Evolutionary conservation across 139 green algal genomes (phyloP).

Genomic region (Chlamydomonas urium): DNA sequence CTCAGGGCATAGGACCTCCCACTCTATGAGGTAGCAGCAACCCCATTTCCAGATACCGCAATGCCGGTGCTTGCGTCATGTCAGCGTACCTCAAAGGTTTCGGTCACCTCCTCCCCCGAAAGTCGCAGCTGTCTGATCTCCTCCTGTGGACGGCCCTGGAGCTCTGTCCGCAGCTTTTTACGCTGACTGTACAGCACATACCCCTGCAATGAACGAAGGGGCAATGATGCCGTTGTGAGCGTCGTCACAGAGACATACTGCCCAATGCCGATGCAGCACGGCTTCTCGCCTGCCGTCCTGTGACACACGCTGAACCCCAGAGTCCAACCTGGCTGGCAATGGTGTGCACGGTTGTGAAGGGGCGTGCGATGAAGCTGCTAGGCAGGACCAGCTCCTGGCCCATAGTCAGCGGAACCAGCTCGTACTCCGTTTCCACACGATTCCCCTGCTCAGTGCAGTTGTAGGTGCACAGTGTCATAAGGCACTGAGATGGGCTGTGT

Average conservation of each 20-base stretch:
- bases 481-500: no score
- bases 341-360: conserved; percentile 68
- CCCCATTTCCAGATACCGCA: no score
- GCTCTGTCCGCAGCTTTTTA: conserved; percentile 71
- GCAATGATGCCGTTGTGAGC: no score
- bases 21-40: no score
- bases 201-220: no score
- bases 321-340: conserved; percentile 65
- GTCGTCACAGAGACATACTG: no score
- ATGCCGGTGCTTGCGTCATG: no score
- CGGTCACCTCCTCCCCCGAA: conserved; percentile 37
- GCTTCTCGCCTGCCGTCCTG: not conserved
- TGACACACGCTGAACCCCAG: not conserved
- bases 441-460: no score
- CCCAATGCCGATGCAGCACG: no score
- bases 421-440: not conserved
- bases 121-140: conserved; percentile 46
- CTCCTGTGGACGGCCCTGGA: conserved; percentile 37
- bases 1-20: no score
- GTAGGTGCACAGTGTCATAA: no score
- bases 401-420: conserved; percentile 19
- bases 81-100: conserved; percentile 30
- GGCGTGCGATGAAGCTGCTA: conserved; percentile 43
- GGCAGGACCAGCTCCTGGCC: conserved; percentile 44
- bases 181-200: conserved; percentile 48